These are phyloP conservation scores for Mortierella alpina DNA, from an alignment of 192 early-diverging fungal genomes.

Conservation along the genomic window DNA sequence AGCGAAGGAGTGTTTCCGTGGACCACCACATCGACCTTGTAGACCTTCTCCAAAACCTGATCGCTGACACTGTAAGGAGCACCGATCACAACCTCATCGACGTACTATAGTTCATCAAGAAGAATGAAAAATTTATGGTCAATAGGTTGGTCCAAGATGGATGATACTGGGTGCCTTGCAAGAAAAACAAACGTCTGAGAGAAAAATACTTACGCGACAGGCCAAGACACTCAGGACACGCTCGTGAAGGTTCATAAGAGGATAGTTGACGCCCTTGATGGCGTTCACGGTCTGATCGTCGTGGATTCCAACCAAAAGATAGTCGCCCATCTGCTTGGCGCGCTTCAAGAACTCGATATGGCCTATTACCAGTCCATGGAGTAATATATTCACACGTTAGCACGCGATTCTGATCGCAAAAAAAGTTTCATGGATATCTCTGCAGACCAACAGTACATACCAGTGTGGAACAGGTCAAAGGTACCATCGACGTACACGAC, in stretches of 20 bases:
- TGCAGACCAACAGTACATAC: constrained; percentile 15
- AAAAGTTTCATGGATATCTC: no score
- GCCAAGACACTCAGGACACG: constrained; percentile 91
- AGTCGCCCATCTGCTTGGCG: constrained; percentile 87
- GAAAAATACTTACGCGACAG: constrained; percentile 76
- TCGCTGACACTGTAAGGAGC: constrained; percentile 90
- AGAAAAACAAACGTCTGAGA: background rate
- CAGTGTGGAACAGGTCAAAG: constrained; percentile 95
- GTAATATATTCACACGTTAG: background rate
- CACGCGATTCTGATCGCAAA: no score
- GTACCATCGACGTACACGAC: constrained; percentile 96
- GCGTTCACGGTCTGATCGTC: constrained; percentile 91
- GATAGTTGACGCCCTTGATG: constrained; percentile 88
- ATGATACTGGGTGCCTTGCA: no score
- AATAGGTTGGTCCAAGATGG: background rate
- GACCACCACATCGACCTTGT: constrained; percentile 85
- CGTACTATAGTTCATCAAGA: constrained; percentile 64
- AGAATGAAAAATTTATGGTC: background rate
- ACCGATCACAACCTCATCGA: constrained; percentile 94
- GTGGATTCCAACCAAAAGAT: constrained; percentile 93
- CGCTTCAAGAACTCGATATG: constrained; percentile 94
- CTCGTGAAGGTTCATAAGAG: constrained; percentile 96
- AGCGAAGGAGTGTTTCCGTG: constrained; percentile 77
- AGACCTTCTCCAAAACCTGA: constrained; percentile 87
- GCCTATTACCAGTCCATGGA: constrained; percentile 70